phyloP scores from a whole-genome alignment of 192 early-diverging fungal species.

The Umbelopsis sp. region DNA sequence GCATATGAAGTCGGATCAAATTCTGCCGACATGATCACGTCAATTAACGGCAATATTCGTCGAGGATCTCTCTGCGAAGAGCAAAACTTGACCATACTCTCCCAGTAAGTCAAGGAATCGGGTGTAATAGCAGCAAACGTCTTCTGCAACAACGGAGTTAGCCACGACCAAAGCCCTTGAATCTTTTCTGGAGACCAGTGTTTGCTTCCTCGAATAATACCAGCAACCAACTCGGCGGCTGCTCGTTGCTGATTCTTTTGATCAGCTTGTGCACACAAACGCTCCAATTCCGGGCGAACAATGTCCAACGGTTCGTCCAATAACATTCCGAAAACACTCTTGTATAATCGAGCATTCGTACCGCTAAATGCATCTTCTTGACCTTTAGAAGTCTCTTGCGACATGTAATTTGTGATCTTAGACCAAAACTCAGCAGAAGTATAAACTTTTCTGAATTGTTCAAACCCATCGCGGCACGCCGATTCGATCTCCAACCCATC shows the following conservation, averaged over 20 bases:
- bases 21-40: conserved; percentile 61
- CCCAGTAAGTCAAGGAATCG: conserved; percentile 81
- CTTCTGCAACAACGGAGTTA: conserved; percentile 63
- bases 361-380: conserved; percentile 70
- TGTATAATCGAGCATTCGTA: conserved; percentile 63
- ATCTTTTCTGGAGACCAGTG: conserved; percentile 68
- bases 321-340: conserved; percentile 71
- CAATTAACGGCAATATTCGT: conserved; percentile 74
- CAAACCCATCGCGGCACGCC: conserved; percentile 56
- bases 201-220: conserved; percentile 85
- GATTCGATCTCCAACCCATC: conserved; percentile 53
- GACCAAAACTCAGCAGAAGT: conserved; percentile 69
- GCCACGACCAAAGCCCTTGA: conserved; percentile 69
- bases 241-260: conserved; percentile 83
- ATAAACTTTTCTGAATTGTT: conserved; percentile 58
- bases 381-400: conserved; percentile 65
- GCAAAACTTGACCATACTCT: conserved; percentile 64
- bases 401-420: conserved; percentile 60
- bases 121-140: conserved; percentile 69
- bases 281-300: conserved; percentile 59
- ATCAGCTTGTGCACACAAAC: conserved; percentile 53
- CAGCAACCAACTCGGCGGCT: conserved; percentile 77
- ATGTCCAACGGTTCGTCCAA: conserved; percentile 50
- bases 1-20: conserved; percentile 79
- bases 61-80: conserved; percentile 76